A percentile compares a stretch with the other conserved stretches of the same genome.
phyloP scores from a whole-genome alignment of 306 rosid genomes.

The Crotalaria pallida region DNA sequence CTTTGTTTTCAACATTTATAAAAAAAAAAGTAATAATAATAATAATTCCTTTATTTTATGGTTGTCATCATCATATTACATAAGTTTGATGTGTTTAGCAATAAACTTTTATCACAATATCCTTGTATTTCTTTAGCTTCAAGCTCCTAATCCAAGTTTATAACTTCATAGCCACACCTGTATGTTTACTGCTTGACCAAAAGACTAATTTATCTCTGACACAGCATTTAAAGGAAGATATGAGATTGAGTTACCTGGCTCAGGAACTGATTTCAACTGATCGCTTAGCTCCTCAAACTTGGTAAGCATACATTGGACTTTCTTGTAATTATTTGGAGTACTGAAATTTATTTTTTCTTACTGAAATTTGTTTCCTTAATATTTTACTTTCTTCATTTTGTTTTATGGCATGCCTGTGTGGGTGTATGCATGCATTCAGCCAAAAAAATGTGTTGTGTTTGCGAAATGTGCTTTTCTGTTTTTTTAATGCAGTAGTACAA shows the following conservation, averaged over 20 bases:
- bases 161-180: neutral
- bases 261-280: conserved; percentile 87
- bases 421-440: neutral
- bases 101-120: neutral
- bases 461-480: too few relatives aligned
- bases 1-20: too few relatives aligned
- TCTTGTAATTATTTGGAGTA: conserved; percentile 4
- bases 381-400: neutral
- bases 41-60: neutral
- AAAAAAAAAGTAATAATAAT: too few relatives aligned
- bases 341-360: neutral
- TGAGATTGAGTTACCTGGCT: conserved; percentile 93
- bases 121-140: neutral
- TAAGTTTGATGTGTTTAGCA: neutral
- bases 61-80: neutral
- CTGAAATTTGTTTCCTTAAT: neutral
- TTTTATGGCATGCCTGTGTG: neutral
- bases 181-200: conserved; percentile 21
- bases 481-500: too few relatives aligned
- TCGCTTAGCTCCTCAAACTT: conserved; percentile 93
- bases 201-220: conserved; percentile 24
- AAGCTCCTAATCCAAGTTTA: conserved; percentile 3
- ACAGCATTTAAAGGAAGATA: conserved; percentile 99
- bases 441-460: neutral
- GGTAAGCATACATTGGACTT: conserved; percentile 59